phyloP scores from a whole-genome alignment of 495 filamentous ascomycete genomes.

The Tuber brumale region DNA sequence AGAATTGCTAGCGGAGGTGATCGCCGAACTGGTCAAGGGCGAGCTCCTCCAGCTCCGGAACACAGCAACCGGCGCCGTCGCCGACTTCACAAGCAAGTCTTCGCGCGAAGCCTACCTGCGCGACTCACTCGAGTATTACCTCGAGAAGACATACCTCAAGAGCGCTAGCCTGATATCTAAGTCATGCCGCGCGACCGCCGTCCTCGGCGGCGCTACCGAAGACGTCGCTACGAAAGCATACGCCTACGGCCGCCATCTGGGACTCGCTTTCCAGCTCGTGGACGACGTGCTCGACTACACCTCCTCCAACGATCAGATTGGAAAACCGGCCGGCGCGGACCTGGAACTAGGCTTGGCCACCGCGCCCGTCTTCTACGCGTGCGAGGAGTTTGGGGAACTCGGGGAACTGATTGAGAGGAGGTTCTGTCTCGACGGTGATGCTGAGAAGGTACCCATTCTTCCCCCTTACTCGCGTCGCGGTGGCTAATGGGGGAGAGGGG shows the following conservation, averaged over 20 bases:
- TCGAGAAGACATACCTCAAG: constrained; percentile 99
- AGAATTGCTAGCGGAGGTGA: constrained; percentile 89
- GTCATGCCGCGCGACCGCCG: constrained; percentile 79
- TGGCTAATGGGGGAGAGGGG: constrained; percentile 8
- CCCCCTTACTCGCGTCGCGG: constrained; percentile 12
- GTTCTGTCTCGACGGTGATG: constrained; percentile 76
- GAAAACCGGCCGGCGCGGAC: constrained; percentile 92
- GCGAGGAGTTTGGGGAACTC: constrained; percentile 80
- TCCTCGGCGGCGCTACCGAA: constrained; percentile 69
- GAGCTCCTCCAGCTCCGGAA: constrained; percentile 99
- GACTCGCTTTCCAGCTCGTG: constrained; percentile 94
- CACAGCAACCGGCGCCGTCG: constrained; percentile 53
- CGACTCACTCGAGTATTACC: constrained; percentile 82
- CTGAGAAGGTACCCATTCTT: constrained; percentile 55
- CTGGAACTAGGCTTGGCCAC: constrained; percentile 89
- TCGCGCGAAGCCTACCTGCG: constrained; percentile 58
- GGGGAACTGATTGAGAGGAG: constrained; percentile 86
- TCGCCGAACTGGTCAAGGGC: constrained; percentile 94
- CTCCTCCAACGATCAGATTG: constrained; percentile 70
- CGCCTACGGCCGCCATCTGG: constrained; percentile 81
- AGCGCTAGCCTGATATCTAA: constrained; percentile 93
- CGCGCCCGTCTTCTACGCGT: constrained; percentile 91
- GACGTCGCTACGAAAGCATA: constrained; percentile 88
- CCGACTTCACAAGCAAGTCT: constrained; percentile 42
- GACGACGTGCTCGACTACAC: constrained; percentile 99